phyloP scores from a whole-genome alignment of 305 asterid species.

The Fraxinus paxiana region DNA sequence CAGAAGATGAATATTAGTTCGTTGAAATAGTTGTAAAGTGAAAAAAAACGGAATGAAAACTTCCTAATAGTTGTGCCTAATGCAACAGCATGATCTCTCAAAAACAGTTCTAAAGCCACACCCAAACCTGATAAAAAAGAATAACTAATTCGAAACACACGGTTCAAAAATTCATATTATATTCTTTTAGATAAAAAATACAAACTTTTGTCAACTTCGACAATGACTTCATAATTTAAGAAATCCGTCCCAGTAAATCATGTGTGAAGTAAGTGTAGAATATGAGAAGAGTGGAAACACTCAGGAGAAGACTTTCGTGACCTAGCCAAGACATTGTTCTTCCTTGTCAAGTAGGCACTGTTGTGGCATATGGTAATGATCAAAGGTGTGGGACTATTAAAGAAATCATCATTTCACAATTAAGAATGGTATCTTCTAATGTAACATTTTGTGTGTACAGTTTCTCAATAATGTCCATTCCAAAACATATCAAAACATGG shows the following conservation, averaged over 20 bases:
- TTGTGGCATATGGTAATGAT: neutral
- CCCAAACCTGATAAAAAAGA: conserved; percentile 1
- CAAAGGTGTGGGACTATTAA: neutral
- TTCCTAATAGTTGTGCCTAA: neutral
- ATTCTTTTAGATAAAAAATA: neutral
- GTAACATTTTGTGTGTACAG: neutral
- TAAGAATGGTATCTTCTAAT: neutral
- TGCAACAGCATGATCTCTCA: conserved; percentile 2
- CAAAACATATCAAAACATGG: neutral
- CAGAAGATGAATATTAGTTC: conserved; percentile 23
- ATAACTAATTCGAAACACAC: neutral
- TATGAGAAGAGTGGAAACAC: neutral
- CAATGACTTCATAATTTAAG: neutral
- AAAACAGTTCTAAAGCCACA: conserved; percentile 7
- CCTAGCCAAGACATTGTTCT: neutral
- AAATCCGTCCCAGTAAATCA: neutral
- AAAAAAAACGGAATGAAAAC: neutral
- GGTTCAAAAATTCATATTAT: neutral
- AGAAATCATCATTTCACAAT: neutral
- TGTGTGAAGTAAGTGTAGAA: neutral
- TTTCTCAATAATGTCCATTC: neutral
- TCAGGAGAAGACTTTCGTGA: neutral
- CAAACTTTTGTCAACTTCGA: neutral
- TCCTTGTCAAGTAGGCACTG: neutral
- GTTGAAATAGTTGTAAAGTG: conserved; percentile 22